These are phyloP conservation scores for Cardamine chenopodiifolia DNA, from an alignment of 345 rosid genomes.

Conservation along the genomic window DNA sequence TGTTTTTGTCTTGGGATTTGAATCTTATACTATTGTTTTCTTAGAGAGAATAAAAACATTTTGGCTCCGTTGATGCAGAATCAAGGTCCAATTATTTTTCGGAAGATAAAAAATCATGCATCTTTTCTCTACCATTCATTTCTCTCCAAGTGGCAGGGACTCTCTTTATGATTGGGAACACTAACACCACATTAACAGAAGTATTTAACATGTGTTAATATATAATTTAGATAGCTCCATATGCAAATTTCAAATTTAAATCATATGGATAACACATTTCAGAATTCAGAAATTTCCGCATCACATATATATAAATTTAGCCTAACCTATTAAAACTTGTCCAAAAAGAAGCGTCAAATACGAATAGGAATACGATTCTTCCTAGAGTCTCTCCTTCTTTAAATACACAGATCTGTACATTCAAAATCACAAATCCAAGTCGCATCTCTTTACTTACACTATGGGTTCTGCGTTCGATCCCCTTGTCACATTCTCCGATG, in stretches of 20 bases:
- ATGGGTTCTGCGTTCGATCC: slow-evolving; percentile 35
- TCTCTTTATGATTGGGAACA: not conserved
- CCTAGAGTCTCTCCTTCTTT: not conserved
- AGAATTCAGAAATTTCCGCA: no score
- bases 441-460: not conserved
- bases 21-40: not conserved
- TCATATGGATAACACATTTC: no score
- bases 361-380: slow-evolving; percentile 41
- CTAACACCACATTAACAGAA: not conserved
- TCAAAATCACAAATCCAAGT: slow-evolving; percentile 10
- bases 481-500: slow-evolving; percentile 34
- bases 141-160: slow-evolving; percentile 2
- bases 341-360: slow-evolving; percentile 41
- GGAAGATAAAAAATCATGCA: not conserved
- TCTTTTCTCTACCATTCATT: not conserved
- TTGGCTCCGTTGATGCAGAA: not conserved
- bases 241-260: no score
- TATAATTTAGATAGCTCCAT: not conserved
- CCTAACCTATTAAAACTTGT: not conserved
- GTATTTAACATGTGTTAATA: not conserved
- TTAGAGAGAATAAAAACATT: no score
- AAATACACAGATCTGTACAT: not conserved
- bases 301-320: no score
- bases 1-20: slow-evolving; percentile 32
- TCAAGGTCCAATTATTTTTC: not conserved